These are phyloP conservation scores for Flaveria robusta DNA, from an alignment of 129 eudicot genomes.

Conservation along the genomic window DNA sequence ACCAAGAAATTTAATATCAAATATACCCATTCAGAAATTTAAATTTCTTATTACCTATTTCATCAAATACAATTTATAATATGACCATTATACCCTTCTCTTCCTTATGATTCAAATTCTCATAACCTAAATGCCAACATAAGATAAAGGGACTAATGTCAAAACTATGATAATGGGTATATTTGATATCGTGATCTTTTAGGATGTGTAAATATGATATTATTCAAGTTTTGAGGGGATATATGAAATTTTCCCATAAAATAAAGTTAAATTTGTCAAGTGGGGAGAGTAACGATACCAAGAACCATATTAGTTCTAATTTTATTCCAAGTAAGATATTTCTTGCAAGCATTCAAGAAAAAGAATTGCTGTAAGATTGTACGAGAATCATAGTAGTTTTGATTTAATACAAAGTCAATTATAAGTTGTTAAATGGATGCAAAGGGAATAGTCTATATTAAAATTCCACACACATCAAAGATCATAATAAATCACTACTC, in stretches of 20 bases:
- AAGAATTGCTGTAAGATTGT: neutral
- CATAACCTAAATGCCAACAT: neutral
- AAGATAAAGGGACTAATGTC: neutral
- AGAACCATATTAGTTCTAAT: neutral
- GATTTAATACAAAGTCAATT: neutral
- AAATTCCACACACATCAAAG: neutral
- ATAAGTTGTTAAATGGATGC: neutral
- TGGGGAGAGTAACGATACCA: neutral
- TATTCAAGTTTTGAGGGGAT: neutral
- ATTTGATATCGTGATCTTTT: neutral
- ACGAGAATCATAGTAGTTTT: neutral
- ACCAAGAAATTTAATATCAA: neutral
- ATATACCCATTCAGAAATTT: neutral
- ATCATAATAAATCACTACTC: slow-evolving; percentile 3
- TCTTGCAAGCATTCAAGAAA: neutral
- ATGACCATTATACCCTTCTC: neutral
- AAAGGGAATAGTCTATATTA: neutral
- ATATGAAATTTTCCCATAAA: too few relatives aligned
- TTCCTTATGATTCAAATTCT: neutral
- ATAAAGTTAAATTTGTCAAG: neutral
- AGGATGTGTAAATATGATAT: neutral
- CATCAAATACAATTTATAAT: neutral
- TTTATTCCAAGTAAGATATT: neutral
- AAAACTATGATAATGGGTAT: neutral
- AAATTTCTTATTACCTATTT: neutral